Evolutionary conservation across 257 asterid genomes (phyloP).

Genomic region (Solanum medicagineum): DNA sequence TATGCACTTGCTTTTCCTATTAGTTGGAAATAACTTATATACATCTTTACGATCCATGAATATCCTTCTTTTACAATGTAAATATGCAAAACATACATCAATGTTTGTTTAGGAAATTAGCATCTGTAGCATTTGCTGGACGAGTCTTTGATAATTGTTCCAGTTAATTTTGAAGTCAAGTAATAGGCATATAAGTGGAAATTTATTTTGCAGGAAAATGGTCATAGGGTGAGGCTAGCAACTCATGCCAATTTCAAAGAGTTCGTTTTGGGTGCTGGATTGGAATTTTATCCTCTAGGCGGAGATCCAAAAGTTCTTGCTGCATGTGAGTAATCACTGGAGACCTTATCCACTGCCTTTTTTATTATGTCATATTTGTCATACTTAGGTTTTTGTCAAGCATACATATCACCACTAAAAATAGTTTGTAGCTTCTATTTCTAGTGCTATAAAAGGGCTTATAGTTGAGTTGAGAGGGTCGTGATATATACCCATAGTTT

Average conservation of each 20-base stretch:
- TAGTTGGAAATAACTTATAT: not conserved
- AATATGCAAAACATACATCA: not conserved
- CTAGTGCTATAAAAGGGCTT: not conserved
- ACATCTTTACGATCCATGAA: not conserved
- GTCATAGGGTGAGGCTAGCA: conserved; percentile 84
- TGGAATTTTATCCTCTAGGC: conserved; percentile 87
- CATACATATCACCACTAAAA: not conserved
- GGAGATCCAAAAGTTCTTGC: conserved; percentile 93
- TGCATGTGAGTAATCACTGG: conserved; percentile 45
- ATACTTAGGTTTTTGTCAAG: not conserved
- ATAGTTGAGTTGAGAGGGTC: not conserved
- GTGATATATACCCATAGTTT: not conserved
- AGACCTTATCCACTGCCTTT: not conserved
- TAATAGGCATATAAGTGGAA: not conserved
- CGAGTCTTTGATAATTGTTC: not conserved
- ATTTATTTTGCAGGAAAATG: conserved; percentile 49
- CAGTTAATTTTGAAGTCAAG: not conserved
- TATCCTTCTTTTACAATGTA: not conserved
- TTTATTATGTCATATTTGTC: not conserved
- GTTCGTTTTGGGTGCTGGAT: conserved; percentile 64
- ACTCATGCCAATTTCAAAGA: conserved; percentile 77
- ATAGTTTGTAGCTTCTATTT: not conserved
- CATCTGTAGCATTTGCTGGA: not conserved
- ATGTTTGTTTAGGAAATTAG: not conserved
- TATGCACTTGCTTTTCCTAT: not conserved